Percentiles rank a stretch among this genome's conserved stretches.
Conservation (phyloP, 1,139 yeast genomes). For the Saccharomyces hybrid region DNA sequence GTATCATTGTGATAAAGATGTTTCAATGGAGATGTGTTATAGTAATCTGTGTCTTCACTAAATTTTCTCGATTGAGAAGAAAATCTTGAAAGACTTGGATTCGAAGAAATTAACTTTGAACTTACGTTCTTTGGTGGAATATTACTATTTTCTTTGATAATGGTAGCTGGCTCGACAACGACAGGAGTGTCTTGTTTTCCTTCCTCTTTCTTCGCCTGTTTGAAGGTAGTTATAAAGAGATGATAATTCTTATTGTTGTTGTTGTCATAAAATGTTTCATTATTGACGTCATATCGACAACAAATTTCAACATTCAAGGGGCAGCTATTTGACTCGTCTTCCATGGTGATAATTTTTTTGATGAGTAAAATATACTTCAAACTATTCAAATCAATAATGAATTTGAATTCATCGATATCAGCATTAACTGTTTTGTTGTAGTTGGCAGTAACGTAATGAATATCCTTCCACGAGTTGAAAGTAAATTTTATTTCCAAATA, state of each 20-base stretch:
- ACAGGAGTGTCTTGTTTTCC: neutral
- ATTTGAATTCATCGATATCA: constrained; percentile 25
- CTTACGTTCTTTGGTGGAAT: neutral
- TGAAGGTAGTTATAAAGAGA: constrained; percentile 1
- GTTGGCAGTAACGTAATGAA: constrained; percentile 25
- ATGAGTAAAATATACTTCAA: constrained; percentile 26
- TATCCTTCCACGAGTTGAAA: constrained; percentile 27
- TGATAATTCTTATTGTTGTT: constrained; percentile 29
- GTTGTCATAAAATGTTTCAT: constrained; percentile 30
- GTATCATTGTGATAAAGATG: constrained; percentile 22
- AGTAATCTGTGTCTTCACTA: constrained; percentile 27
- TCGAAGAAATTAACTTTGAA: neutral
- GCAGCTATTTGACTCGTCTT: constrained; percentile 6
- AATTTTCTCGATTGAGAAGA: constrained; percentile 16
- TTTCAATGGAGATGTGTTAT: constrained; percentile 26
- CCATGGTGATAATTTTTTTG: neutral
- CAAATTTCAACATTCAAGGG: constrained; percentile 22
- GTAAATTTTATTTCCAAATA: constrained; percentile 27
- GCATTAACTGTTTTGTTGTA: constrained; percentile 21
- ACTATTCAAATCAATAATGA: constrained; percentile 23
- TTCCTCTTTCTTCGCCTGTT: neutral
- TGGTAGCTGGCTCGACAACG: neutral
- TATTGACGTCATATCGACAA: constrained; percentile 29
- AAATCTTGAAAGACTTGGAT: neutral
- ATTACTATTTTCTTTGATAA: neutral